phyloP scores from a whole-genome alignment of 1,284 basidiomycete genomes.

The Kwoniella shivajii region DNA sequence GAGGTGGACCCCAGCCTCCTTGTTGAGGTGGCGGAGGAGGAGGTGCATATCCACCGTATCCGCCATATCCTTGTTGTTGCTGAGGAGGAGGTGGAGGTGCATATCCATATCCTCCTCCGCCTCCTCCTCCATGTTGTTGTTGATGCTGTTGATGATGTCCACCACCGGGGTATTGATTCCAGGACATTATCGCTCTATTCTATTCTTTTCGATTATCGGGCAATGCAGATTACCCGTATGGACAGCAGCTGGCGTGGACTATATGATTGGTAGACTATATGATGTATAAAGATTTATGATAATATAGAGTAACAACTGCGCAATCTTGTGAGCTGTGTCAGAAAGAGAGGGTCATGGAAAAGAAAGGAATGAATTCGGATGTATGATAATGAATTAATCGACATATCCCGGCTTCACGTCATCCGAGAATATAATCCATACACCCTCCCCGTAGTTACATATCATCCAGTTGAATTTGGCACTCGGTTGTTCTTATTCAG shows the following conservation, averaged over 20 bases:
- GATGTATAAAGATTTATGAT: no score
- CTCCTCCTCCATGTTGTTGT: no score
- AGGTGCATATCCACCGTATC: slow-evolving; percentile 13
- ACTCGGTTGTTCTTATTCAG: no score
- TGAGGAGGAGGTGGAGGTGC: slow-evolving; percentile 18
- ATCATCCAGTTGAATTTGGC: no score
- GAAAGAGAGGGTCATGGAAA: neutral
- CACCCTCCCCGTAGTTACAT: neutral
- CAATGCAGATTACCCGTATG: no score
- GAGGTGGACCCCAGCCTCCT: slow-evolving; percentile 6
- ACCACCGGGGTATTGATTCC: slow-evolving; percentile 39
- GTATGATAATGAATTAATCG: neutral
- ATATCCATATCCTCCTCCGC: slow-evolving; percentile 7
- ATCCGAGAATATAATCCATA: no score
- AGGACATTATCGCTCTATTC: slow-evolving; percentile 29
- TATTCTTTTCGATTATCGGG: neutral
- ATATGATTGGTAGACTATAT: neutral
- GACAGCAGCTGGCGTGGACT: no score
- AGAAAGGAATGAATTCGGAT: neutral
- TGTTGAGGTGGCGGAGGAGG: slow-evolving; percentile 21
- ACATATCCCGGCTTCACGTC: no score
- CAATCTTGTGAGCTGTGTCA: neutral
- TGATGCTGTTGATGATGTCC: slow-evolving; percentile 33
- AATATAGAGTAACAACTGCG: no score
- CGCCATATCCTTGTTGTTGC: slow-evolving; percentile 20